Evolutionary conservation across 1,284 basidiomycete genomes (phyloP).

Genomic region (Neonothopanus nambi): DNA sequence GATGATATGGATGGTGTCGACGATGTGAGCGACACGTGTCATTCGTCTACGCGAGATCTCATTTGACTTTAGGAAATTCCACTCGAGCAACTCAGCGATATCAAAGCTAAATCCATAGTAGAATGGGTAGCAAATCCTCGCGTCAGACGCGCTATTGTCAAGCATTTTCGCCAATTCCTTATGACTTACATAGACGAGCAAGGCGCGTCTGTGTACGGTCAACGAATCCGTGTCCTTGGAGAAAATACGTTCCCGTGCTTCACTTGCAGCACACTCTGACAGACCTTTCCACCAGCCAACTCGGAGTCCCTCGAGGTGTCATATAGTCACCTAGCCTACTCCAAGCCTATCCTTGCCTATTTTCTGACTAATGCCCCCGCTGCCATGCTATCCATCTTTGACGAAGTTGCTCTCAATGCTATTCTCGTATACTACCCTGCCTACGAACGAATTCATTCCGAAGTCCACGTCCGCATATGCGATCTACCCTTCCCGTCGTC

Average conservation of each 20-base stretch:
- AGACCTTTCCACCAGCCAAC: slow-evolving; percentile 62
- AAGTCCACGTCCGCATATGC: slow-evolving; percentile 96
- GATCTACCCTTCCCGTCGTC: slow-evolving; percentile 90
- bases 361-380: slow-evolving; percentile 95
- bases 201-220: slow-evolving; percentile 92
- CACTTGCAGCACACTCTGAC: background rate
- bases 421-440: slow-evolving; percentile 95
- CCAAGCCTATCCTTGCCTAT: slow-evolving; percentile 95
- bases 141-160: slow-evolving; percentile 87
- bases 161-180: slow-evolving; percentile 94
- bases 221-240: slow-evolving; percentile 90
- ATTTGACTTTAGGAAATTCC: slow-evolving; percentile 76
- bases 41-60: slow-evolving; percentile 1
- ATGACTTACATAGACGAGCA: slow-evolving; percentile 95
- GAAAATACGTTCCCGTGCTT: slow-evolving; percentile 67
- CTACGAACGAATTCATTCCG: slow-evolving; percentile 96
- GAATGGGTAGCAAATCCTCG: slow-evolving; percentile 96
- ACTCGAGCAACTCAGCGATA: slow-evolving; percentile 93
- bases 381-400: slow-evolving; percentile 93
- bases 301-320: slow-evolving; percentile 97
- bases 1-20: slow-evolving; percentile 87
- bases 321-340: slow-evolving; percentile 87
- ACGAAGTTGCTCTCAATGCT: slow-evolving; percentile 92
- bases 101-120: slow-evolving; percentile 95
- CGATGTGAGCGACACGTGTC: slow-evolving; percentile 53